Percentiles rank a stretch among this genome's conserved stretches.
Conservation (phyloP, 169 alveolate species). For the Amoebophrya sp. region DNA sequence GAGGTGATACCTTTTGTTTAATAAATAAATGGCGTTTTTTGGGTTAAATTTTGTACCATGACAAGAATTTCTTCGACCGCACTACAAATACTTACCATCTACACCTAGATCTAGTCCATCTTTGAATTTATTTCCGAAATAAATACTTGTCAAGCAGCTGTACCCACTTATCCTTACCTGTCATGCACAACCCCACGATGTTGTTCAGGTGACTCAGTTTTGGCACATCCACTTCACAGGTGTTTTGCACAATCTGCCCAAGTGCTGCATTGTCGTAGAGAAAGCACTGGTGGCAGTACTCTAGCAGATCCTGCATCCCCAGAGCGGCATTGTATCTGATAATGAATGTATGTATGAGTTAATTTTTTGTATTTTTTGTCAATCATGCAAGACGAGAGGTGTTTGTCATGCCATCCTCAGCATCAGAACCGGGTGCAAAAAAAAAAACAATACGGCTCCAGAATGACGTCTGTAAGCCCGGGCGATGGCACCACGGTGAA, state of each 20-base stretch:
- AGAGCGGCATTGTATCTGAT: constrained; percentile 25
- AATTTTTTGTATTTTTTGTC: no score
- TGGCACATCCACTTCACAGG: constrained; percentile 26
- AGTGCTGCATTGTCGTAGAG: constrained; percentile 33
- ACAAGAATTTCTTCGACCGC: no score
- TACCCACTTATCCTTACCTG: no score
- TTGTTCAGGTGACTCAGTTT: constrained; percentile 7
- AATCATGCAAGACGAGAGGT: no score
- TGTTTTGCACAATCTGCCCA: background rate
- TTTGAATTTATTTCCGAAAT: no score
- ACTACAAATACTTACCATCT: no score
- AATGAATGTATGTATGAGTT: no score
- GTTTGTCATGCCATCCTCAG: no score
- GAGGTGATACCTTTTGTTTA: background rate
- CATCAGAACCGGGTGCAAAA: background rate
- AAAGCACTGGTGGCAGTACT: constrained; percentile 33
- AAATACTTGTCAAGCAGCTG: no score
- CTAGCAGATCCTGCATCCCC: constrained; percentile 16
- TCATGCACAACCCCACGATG: constrained; percentile 25
- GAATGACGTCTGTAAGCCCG: background rate
- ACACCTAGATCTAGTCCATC: no score
- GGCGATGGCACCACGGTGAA: constrained; percentile 30
- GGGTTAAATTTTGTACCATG: no score
- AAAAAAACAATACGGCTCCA: background rate
- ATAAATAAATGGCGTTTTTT: background rate